Evolutionary conservation across 106 monocot species (phyloP).

Genomic region (Dioscorea zingiberensis): DNA sequence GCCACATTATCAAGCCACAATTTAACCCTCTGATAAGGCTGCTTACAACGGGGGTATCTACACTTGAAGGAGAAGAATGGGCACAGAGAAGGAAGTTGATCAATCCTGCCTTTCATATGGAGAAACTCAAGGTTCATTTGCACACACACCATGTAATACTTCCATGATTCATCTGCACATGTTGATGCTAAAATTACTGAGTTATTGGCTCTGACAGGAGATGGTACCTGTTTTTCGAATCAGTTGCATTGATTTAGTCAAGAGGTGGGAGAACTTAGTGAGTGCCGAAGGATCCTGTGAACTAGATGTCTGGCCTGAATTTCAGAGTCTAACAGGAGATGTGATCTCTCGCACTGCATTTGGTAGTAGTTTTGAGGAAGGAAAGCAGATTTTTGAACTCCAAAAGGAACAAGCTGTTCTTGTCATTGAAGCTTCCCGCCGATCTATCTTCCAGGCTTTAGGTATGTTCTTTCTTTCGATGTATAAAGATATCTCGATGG

Average conservation of each 20-base stretch:
- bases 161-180: no score
- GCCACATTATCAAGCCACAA: conserved; percentile 24
- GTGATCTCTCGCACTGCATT: conserved; percentile 11
- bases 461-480: not conserved
- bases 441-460: conserved; percentile 15
- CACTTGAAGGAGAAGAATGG: conserved; percentile 52
- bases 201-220: conserved; percentile 16
- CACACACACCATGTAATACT: not conserved
- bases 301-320: conserved; percentile 18
- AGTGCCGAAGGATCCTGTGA: conserved; percentile 16
- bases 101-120: conserved; percentile 50
- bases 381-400: not conserved
- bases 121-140: conserved; percentile 52
- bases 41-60: conserved; percentile 19
- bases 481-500: not conserved
- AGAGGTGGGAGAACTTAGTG: conserved; percentile 36
- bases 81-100: conserved; percentile 35
- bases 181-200: no score
- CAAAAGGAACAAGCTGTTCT: not conserved
- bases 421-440: not conserved
- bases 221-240: conserved; percentile 49
- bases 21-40: conserved; percentile 16
- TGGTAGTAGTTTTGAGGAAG: conserved; percentile 3
- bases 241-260: conserved; percentile 33
- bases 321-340: conserved; percentile 25